Evolutionary conservation across 768 basidiomycete genomes (phyloP).

Genomic region (Hirschioporus abietinus): DNA sequence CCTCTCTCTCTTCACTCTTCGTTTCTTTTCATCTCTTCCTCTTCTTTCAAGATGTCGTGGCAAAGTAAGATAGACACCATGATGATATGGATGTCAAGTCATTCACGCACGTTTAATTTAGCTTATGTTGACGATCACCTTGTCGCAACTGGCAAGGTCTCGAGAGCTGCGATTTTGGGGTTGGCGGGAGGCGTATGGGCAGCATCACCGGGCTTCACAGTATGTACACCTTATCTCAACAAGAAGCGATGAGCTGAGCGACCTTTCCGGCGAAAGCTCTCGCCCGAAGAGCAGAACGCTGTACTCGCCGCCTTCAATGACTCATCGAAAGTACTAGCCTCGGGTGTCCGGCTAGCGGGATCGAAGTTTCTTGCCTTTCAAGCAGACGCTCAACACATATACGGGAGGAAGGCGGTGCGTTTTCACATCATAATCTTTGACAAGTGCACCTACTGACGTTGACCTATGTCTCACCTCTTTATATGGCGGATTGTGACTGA

Average conservation of each 20-base stretch:
- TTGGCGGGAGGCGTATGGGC: constrained; percentile 78
- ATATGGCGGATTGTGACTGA: background rate
- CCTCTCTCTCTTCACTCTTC: background rate
- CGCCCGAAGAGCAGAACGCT: constrained; percentile 57
- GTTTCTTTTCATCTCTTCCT: constrained; percentile 7
- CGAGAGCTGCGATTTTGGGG: constrained; percentile 73
- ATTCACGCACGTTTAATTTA: constrained; percentile 24
- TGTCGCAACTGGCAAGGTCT: constrained; percentile 66
- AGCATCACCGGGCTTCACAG: constrained; percentile 47
- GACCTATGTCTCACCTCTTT: background rate
- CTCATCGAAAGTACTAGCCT: constrained; percentile 35
- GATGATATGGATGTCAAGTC: background rate
- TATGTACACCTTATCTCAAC: constrained; percentile 28
- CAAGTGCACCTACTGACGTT: background rate
- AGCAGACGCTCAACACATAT: constrained; percentile 47
- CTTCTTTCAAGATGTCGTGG: constrained; percentile 54
- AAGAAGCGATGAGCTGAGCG: background rate
- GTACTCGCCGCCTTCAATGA: constrained; percentile 45
- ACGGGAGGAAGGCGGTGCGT: constrained; percentile 76
- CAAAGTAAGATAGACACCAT: constrained; percentile 39
- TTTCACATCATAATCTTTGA: background rate
- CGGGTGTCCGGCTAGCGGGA: constrained; percentile 59
- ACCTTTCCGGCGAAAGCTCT: constrained; percentile 38
- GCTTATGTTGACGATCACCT: constrained; percentile 82
- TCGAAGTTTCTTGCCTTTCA: constrained; percentile 71